Conservation (phyloP, 768 basidiomycete genomes). For the Phylloporus sp. region DNA sequence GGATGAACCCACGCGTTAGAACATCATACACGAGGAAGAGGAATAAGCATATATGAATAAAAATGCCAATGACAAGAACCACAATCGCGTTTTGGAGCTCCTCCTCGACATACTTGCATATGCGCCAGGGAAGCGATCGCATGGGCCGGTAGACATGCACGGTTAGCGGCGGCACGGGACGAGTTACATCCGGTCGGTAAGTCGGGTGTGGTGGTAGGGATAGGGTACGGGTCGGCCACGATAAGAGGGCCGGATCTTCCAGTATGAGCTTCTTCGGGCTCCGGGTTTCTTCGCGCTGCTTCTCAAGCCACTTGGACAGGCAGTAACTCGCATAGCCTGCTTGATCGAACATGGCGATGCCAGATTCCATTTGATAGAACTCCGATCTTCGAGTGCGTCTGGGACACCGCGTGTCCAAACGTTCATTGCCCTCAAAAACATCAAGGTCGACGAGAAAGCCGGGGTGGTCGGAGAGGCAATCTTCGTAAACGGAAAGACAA, state of each 20-base stretch:
- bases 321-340: conserved; percentile 26
- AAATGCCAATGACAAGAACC: conserved; percentile 22
- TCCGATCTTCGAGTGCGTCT: conserved; percentile 15
- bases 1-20: conserved; percentile 23
- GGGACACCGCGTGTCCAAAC: conserved; percentile 3
- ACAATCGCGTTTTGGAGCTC: conserved; percentile 28
- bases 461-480: conserved; percentile 23
- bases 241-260: conserved; percentile 17
- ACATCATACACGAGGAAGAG: conserved; percentile 29
- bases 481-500: conserved; percentile 26
- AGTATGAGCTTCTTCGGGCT: conserved; percentile 18
- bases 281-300: conserved; percentile 20
- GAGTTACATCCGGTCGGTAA: neutral
- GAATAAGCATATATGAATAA: conserved; percentile 26
- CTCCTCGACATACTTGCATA: conserved; percentile 21
- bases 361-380: conserved; percentile 29
- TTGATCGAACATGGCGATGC: conserved; percentile 25
- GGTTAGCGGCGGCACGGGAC: neutral
- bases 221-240: conserved; percentile 19
- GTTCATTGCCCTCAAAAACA: conserved; percentile 13
- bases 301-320: conserved; percentile 26
- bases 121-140: conserved; percentile 10
- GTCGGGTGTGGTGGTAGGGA: neutral
- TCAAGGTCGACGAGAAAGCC: conserved; percentile 17
- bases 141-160: neutral